A percentile compares a stretch with the other conserved stretches of the same genome.
phyloP scores from a whole-genome alignment of 2,329 filamentous ascomycete genomes.

The Talaromyces sp. region DNA sequence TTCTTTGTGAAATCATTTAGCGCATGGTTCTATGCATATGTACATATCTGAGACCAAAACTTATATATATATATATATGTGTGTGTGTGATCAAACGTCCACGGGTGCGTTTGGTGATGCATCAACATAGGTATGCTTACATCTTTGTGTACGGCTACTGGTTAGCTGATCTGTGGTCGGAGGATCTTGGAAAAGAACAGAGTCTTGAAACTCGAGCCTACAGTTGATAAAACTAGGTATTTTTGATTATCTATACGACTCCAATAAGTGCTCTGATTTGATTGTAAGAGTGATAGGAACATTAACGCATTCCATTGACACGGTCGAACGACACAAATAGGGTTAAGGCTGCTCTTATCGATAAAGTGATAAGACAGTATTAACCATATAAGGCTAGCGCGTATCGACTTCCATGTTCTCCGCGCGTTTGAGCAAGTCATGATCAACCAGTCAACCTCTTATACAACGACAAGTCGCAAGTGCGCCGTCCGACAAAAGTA shows the following conservation, averaged over 20 bases:
- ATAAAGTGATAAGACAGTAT: not conserved
- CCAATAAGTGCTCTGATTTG: not conserved
- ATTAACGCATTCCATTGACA: not conserved
- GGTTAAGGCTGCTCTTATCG: not conserved
- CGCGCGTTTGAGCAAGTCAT: not conserved
- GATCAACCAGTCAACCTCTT: not conserved
- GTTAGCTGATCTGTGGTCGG: conserved; percentile 7
- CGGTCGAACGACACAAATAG: not conserved
- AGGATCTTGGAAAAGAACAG: not conserved
- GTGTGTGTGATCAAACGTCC: no score
- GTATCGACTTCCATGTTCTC: not conserved
- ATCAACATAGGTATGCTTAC: conserved; percentile 11
- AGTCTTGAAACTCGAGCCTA: not conserved
- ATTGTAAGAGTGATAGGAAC: not conserved
- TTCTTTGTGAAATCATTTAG: not conserved
- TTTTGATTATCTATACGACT: not conserved
- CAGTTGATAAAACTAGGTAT: not conserved
- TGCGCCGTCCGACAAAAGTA: not conserved
- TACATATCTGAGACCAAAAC: conserved; percentile 9
- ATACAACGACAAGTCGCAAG: not conserved
- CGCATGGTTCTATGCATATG: conserved; percentile 10
- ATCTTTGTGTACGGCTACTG: conserved; percentile 13
- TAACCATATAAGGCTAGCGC: conserved; percentile 4
- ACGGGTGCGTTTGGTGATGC: conserved; percentile 4
- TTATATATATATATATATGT: conserved; percentile 1